A percentile compares a stretch with the other conserved stretches of the same genome.
Conservation (phyloP, 768 basidiomycete species). For the Auricularia heimuer region DNA sequence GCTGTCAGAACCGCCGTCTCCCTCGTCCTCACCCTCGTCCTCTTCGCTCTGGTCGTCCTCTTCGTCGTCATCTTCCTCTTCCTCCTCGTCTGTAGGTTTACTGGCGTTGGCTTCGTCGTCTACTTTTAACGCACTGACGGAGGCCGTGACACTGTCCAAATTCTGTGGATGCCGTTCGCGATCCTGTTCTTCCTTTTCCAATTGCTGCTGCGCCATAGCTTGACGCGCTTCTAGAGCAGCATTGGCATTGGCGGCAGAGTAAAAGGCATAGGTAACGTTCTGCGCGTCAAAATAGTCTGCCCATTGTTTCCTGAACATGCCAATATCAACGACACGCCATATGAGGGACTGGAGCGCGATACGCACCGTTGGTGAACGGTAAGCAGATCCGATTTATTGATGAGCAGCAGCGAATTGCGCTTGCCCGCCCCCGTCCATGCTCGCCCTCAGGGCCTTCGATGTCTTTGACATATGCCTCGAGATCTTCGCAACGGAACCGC, state of each 20-base stretch:
- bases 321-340: not conserved
- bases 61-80: too few species aligned
- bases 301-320: conserved; percentile 57
- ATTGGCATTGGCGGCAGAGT: conserved; percentile 82
- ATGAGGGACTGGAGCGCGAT: not conserved
- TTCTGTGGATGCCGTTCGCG: not conserved
- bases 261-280: conserved; percentile 76
- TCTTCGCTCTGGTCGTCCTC: conserved; percentile 12
- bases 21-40: conserved; percentile 9
- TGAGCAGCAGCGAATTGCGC: conserved; percentile 69
- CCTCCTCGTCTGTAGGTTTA: too few species aligned
- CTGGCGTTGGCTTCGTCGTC: too few species aligned
- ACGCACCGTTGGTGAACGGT: conserved; percentile 73
- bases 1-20: conserved; percentile 28
- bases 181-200: not conserved
- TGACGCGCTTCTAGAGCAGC: conserved; percentile 70
- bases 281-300: conserved; percentile 82
- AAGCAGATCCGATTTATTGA: conserved; percentile 93
- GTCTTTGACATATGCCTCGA: conserved; percentile 78
- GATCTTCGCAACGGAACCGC: conserved; percentile 83
- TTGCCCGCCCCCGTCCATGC: conserved; percentile 54
- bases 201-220: conserved; percentile 16
- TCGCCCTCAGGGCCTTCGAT: conserved; percentile 78
- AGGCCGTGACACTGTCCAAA: too few species aligned
- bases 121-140: too few species aligned